A percentile compares a stretch with the other conserved stretches of the same genome.
Conservation (phyloP, 2,329 filamentous ascomycete species). For the Mollisia scopiformis region DNA sequence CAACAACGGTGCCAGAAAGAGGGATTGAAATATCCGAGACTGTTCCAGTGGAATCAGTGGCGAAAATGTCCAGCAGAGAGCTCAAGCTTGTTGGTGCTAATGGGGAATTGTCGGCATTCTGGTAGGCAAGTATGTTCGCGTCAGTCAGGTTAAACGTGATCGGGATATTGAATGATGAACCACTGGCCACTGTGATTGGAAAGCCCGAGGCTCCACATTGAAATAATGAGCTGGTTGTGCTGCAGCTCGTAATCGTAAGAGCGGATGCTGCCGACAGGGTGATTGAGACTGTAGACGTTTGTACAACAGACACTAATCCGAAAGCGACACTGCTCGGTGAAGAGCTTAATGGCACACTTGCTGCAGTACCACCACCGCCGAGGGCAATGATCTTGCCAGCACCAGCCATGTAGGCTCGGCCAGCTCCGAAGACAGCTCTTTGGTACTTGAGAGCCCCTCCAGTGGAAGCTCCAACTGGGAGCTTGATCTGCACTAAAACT, state of each 20-base stretch:
- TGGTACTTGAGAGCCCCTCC: constrained; percentile 57
- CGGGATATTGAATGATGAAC: constrained; percentile 2
- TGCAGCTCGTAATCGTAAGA: not conserved
- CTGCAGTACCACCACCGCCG: not conserved
- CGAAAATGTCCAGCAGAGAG: not conserved
- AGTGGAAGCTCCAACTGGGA: constrained; percentile 44
- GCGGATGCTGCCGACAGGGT: constrained; percentile 2
- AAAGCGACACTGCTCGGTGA: constrained; percentile 3
- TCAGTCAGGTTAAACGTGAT: constrained; percentile 10
- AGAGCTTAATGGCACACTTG: constrained; percentile 2
- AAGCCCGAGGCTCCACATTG: not conserved
- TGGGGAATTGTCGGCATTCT: not conserved
- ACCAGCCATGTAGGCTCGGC: constrained; percentile 53
- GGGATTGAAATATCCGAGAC: not conserved
- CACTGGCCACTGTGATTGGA: not conserved
- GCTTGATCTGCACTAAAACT: constrained; percentile 39
- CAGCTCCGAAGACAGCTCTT: constrained; percentile 58
- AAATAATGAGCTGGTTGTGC: not conserved
- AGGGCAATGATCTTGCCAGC: constrained; percentile 30
- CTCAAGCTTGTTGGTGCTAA: not conserved
- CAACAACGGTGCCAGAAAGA: not conserved
- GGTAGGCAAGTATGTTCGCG: not conserved
- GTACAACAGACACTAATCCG: not conserved
- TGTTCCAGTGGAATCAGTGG: not conserved
- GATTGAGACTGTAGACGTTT: not conserved